Percentiles rank a stretch among this genome's conserved stretches.
phyloP scores from a whole-genome alignment of 73 alveolate genomes.

The Strombidium stylifer region DNA sequence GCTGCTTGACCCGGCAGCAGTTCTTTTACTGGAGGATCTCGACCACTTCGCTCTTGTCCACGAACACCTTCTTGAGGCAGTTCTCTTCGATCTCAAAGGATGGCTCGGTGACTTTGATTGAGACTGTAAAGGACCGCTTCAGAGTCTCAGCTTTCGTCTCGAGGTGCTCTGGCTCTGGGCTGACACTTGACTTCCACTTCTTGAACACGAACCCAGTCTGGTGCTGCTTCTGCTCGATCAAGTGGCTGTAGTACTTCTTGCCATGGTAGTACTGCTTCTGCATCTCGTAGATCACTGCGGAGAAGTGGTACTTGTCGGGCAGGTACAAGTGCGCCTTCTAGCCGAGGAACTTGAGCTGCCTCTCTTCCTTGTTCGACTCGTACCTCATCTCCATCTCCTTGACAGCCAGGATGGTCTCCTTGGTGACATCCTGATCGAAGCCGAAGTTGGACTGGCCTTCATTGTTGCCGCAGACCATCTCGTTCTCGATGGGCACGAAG shows the following conservation, averaged over 20 bases:
- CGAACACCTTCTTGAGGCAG: slow-evolving; percentile 3
- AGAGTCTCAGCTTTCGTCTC: slow-evolving; percentile 9
- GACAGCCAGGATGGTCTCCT: background rate
- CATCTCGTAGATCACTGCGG: slow-evolving; percentile 21
- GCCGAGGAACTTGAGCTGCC: too few relatives aligned
- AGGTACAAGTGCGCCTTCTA: background rate
- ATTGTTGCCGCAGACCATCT: background rate
- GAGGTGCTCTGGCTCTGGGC: slow-evolving; percentile 2
- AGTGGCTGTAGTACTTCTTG: slow-evolving; percentile 14
- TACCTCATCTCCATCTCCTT: slow-evolving; percentile 9
- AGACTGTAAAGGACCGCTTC: background rate
- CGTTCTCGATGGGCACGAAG: background rate
- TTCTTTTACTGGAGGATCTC: slow-evolving; percentile 15
- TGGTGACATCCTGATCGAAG: slow-evolving; percentile 3
- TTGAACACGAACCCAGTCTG: background rate
- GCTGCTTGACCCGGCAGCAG: background rate
- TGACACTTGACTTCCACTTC: background rate
- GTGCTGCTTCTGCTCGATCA: background rate
- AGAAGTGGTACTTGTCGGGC: slow-evolving; percentile 27
- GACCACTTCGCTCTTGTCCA: slow-evolving; percentile 19
- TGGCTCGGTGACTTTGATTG: slow-evolving; percentile 5
- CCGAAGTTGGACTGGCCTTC: background rate
- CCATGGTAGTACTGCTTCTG: slow-evolving; percentile 7
- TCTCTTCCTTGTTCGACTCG: too few relatives aligned
- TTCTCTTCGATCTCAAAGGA: slow-evolving; percentile 24